Conservation (phyloP, 129 eudicot species). For the Tanacetum coccineum region DNA sequence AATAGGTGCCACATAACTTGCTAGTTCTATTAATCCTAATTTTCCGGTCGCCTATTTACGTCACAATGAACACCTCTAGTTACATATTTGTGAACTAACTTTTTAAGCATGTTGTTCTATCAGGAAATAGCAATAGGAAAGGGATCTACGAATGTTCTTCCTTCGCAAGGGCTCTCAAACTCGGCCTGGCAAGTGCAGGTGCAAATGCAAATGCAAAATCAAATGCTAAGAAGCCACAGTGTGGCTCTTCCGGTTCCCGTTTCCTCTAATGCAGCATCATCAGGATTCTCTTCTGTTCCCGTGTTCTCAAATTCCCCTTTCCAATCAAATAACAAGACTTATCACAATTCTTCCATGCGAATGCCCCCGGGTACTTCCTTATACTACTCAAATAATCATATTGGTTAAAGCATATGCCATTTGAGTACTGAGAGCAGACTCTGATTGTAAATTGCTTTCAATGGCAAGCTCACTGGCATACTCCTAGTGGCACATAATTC, state of each 20-base stretch:
- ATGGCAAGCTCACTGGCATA: conserved; percentile 12
- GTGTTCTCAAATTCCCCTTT: conserved; percentile 4
- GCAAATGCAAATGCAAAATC: conserved; percentile 35
- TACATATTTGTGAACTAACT: background rate
- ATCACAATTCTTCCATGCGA: conserved; percentile 12
- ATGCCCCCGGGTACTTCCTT: conserved; percentile 9
- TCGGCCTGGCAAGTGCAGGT: conserved; percentile 50
- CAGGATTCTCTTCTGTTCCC: conserved; percentile 76
- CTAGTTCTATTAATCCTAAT: too few relatives aligned
- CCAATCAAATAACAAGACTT: conserved; percentile 12
- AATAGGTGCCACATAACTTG: background rate
- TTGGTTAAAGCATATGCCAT: conserved; percentile 6
- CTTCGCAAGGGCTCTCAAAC: conserved; percentile 41
- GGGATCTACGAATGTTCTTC: conserved; percentile 32
- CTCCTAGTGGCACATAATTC: conserved; percentile 10
- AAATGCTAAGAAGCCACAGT: conserved; percentile 34
- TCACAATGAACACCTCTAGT: background rate
- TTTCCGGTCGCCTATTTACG: background rate
- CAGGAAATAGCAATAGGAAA: conserved; percentile 51
- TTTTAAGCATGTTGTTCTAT: background rate
- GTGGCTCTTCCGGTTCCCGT: conserved; percentile 34
- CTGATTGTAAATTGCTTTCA: background rate
- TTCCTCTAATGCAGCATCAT: conserved; percentile 87
- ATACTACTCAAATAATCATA: conserved; percentile 21
- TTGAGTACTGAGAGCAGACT: background rate